phyloP scores from a whole-genome alignment of 2,329 filamentous ascomycete genomes.

The Phoma sp. region DNA sequence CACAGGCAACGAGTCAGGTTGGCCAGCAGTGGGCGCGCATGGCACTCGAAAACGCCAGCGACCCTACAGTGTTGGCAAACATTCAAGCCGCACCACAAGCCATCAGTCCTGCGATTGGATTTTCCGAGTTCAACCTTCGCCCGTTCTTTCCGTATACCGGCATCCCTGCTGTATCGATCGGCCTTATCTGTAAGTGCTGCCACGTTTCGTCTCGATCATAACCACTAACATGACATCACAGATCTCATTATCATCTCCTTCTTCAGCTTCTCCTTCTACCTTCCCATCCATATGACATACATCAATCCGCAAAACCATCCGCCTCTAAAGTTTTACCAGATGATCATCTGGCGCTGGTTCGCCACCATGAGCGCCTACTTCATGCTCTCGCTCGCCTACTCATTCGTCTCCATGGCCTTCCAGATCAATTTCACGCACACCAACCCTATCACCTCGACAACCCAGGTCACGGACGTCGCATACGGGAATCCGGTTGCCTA shows the following conservation, averaged over 20 bases:
- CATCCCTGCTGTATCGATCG: slow-evolving; percentile 66
- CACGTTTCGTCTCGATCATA: not conserved
- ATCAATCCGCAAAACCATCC: slow-evolving; percentile 62
- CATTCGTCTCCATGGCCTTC: slow-evolving; percentile 68
- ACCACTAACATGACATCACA: not conserved
- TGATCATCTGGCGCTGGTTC: slow-evolving; percentile 64
- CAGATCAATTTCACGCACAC: slow-evolving; percentile 62
- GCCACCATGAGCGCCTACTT: slow-evolving; percentile 65
- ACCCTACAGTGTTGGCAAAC: slow-evolving; percentile 50
- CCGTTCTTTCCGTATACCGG: slow-evolving; percentile 63
- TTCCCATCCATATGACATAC: slow-evolving; percentile 68
- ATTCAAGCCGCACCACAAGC: slow-evolving; percentile 59
- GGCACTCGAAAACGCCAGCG: slow-evolving; percentile 52
- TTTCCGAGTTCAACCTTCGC: slow-evolving; percentile 63
- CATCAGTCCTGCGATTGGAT: slow-evolving; percentile 62
- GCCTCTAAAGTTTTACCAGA: slow-evolving; percentile 63
- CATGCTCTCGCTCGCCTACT: slow-evolving; percentile 68
- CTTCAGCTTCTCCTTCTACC: slow-evolving; percentile 69
- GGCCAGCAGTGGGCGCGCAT: slow-evolving; percentile 54
- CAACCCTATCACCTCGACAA: slow-evolving; percentile 54
- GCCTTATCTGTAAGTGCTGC: slow-evolving; percentile 59
- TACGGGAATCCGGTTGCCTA: slow-evolving; percentile 60
- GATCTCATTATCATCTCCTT: slow-evolving; percentile 71
- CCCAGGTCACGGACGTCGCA: slow-evolving; percentile 45
- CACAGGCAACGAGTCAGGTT: slow-evolving; percentile 56